phyloP scores from a whole-genome alignment of 345 rosid genomes.

The Rhizophora mangle region DNA sequence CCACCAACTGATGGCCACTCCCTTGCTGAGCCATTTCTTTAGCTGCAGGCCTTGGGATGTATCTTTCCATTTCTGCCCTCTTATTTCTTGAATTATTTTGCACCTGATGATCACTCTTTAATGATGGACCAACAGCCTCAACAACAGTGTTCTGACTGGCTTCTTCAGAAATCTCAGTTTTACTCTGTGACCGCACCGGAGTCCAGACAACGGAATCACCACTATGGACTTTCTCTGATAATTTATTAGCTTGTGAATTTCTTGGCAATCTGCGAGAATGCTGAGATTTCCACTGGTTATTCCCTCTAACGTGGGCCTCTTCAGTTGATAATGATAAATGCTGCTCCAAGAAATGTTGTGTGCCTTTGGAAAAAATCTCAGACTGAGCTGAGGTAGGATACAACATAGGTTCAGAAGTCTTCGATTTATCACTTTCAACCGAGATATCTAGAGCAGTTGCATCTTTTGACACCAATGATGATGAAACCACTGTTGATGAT shows the following conservation, averaged over 20 bases:
- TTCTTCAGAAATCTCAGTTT: conserved; percentile 52
- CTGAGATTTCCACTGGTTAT: conserved; percentile 65
- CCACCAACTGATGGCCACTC: conserved; percentile 36
- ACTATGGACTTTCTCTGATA: conserved; percentile 49
- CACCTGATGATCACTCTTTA: conserved; percentile 50
- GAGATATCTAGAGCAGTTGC: conserved; percentile 24
- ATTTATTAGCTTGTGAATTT: conserved; percentile 47
- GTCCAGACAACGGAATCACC: conserved; percentile 80
- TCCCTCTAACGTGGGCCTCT: conserved; percentile 46
- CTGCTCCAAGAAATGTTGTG: conserved; percentile 47
- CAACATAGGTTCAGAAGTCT: conserved; percentile 39
- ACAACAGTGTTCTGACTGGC: conserved; percentile 34
- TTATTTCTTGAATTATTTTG: conserved; percentile 61
- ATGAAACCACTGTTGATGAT: conserved; percentile 28
- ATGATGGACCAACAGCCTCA: conserved; percentile 38
- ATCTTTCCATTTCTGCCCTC: conserved; percentile 91
- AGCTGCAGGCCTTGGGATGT: conserved; percentile 78
- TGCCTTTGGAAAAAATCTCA: conserved; percentile 36
- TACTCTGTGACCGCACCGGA: conserved; percentile 64
- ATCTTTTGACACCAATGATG: conserved; percentile 36
- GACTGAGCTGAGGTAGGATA: conserved; percentile 27
- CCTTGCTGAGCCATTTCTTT: conserved; percentile 83
- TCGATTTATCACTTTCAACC: conserved; percentile 38
- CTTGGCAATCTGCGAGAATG: conserved; percentile 54
- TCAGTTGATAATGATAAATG: conserved; percentile 44